Percentiles rank a stretch among this genome's conserved stretches.
phyloP scores from a whole-genome alignment of 225 moss, liverwort and hornwort genomes.

The Polytrichum formosum region DNA sequence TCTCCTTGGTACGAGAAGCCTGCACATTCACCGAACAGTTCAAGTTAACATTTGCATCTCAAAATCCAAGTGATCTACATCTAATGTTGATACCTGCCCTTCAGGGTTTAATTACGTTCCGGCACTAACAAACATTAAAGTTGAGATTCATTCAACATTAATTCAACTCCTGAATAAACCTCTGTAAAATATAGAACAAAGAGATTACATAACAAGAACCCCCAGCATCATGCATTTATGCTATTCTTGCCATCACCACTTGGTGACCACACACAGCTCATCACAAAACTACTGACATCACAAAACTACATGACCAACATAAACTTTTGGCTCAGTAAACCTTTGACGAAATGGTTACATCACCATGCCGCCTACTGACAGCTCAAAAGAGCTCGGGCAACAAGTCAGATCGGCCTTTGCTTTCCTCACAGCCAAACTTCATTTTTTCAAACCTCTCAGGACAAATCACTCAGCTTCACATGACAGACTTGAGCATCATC shows the following conservation, averaged over 20 bases:
- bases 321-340: constrained; percentile 51
- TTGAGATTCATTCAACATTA: not conserved
- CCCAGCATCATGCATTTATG: not conserved
- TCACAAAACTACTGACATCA: not conserved
- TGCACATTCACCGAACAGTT: not conserved
- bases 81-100: not conserved
- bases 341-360: constrained; percentile 46
- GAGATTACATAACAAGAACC: not conserved
- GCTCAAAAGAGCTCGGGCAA: constrained; percentile 62
- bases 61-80: not conserved
- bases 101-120: too few species aligned
- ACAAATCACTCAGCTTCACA: too few species aligned
- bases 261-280: not conserved
- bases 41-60: not conserved
- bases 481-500: too few species aligned
- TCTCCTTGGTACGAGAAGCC: not conserved
- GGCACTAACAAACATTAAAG: not conserved
- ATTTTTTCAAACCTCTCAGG: too few species aligned
- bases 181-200: not conserved
- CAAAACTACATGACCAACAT: not conserved
- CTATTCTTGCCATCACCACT: constrained; percentile 2
- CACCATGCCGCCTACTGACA: constrained; percentile 56
- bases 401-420: constrained; percentile 69
- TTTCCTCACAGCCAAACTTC: constrained; percentile 59
- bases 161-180: not conserved